A percentile compares a stretch with the other conserved stretches of the same genome.
Evolutionary conservation across 805 yeast genomes (phyloP).

Genomic region (Isabelozyma heimii): DNA sequence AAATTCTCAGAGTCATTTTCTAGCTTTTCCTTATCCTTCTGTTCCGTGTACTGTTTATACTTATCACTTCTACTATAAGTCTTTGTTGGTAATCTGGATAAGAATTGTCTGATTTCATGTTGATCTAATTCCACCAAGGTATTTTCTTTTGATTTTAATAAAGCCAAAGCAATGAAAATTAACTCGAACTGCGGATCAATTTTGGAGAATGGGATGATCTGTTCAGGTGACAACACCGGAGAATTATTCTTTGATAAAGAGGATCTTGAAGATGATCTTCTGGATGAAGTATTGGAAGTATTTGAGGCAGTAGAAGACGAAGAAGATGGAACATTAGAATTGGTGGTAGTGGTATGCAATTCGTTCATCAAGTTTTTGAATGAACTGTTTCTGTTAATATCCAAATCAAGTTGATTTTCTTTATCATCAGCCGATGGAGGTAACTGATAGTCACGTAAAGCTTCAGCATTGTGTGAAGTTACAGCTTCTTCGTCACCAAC

Average conservation of each 20-base stretch:
- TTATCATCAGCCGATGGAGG: background rate
- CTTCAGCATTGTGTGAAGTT: background rate
- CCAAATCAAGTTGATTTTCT: background rate
- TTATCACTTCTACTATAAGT: slow-evolving; percentile 31
- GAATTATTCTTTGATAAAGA: slow-evolving; percentile 3
- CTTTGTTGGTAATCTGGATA: slow-evolving; percentile 56
- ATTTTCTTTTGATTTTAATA: slow-evolving; percentile 75
- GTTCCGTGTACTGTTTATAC: slow-evolving; percentile 31
- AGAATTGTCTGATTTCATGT: slow-evolving; percentile 78
- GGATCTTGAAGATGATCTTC: slow-evolving; percentile 9
- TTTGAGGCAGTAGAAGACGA: background rate
- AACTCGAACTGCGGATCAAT: slow-evolving; percentile 76
- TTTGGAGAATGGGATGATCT: slow-evolving; percentile 50
- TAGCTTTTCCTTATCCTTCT: slow-evolving; percentile 13
- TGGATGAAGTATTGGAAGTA: background rate
- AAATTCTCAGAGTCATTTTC: slow-evolving; percentile 2
- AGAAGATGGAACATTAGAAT: background rate
- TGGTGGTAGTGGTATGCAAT: slow-evolving; percentile 11
- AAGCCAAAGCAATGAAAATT: slow-evolving; percentile 71
- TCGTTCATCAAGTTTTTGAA: slow-evolving; percentile 30
- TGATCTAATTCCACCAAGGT: slow-evolving; percentile 85
- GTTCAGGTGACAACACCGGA: background rate
- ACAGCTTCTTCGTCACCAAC: slow-evolving; percentile 7
- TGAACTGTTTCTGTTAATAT: slow-evolving; percentile 17
- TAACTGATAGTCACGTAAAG: background rate